These are phyloP conservation scores for Blastobotrys proliferans DNA, from an alignment of 1,139 yeast genomes.

Conservation along the genomic window DNA sequence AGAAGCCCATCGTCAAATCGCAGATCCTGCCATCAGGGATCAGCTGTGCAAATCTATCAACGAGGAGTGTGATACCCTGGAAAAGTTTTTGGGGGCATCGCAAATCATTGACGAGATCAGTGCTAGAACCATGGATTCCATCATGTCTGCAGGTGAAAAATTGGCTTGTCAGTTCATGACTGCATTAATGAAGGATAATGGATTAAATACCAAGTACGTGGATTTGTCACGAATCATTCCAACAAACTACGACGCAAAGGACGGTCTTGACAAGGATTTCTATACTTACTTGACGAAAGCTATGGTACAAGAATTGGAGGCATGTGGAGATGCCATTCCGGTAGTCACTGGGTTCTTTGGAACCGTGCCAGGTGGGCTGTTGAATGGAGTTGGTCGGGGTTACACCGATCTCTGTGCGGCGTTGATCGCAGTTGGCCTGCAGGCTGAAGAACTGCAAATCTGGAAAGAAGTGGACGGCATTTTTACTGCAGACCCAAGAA, in stretches of 20 bases:
- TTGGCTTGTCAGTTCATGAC: slow-evolving; percentile 86
- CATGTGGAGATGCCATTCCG: slow-evolving; percentile 56
- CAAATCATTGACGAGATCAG: slow-evolving; percentile 89
- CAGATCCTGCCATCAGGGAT: slow-evolving; percentile 42
- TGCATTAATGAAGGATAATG: slow-evolving; percentile 75
- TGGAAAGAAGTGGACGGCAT: slow-evolving; percentile 99
- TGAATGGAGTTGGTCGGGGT: slow-evolving; percentile 93
- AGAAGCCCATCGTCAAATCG: slow-evolving; percentile 61
- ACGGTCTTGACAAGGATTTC: slow-evolving; percentile 52
- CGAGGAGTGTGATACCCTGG: slow-evolving; percentile 62
- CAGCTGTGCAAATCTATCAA: slow-evolving; percentile 55
- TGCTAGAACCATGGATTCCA: slow-evolving; percentile 79
- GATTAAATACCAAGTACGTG: slow-evolving; percentile 69
- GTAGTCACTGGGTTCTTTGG: slow-evolving; percentile 97
- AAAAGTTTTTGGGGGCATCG: slow-evolving; percentile 75
- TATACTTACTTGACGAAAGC: slow-evolving; percentile 59
- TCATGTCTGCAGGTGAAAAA: slow-evolving; percentile 93
- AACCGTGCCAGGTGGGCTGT: slow-evolving; percentile 85
- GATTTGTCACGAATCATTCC: slow-evolving; percentile 68
- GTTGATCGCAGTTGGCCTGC: slow-evolving; percentile 83
- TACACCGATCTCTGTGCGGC: slow-evolving; percentile 98
- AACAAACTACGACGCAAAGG: slow-evolving; percentile 29
- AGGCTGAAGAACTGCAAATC: slow-evolving; percentile 90
- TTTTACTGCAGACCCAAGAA: slow-evolving; percentile 96
- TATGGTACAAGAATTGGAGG: slow-evolving; percentile 53